Evolutionary conservation across 345 rosid species (phyloP).

Genomic region (Lepidium sativum): DNA sequence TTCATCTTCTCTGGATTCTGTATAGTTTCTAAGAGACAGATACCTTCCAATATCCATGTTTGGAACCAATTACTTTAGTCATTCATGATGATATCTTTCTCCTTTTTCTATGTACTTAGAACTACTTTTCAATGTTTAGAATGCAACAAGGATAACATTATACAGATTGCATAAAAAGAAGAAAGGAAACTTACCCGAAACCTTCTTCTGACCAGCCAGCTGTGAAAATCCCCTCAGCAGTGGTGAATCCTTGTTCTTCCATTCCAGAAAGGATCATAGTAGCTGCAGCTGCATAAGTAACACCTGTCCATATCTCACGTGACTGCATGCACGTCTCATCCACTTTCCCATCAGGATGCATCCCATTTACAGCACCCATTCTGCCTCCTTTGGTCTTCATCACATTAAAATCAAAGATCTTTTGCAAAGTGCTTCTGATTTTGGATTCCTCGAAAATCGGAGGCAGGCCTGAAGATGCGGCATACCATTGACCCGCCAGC

Average conservation of each 20-base stretch:
- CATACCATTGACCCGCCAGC: conserved; percentile 97
- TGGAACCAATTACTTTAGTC: background rate
- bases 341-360: conserved; percentile 95
- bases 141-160: background rate
- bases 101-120: too few species aligned
- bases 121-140: background rate
- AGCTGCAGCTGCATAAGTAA: conserved; percentile 91
- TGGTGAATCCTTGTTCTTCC: conserved; percentile 81
- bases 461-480: conserved; percentile 82
- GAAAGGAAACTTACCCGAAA: conserved; percentile 60
- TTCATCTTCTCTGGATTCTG: background rate
- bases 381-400: conserved; percentile 85
- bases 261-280: conserved; percentile 90
- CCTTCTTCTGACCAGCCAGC: conserved; percentile 99
- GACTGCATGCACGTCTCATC: conserved; percentile 99
- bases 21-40: background rate
- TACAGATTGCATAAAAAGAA: background rate
- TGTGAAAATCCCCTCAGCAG: conserved; percentile 86
- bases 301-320: conserved; percentile 99
- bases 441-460: conserved; percentile 76
- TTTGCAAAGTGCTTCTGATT: conserved; percentile 69
- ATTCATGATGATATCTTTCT: background rate
- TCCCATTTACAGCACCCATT: conserved; percentile 98
- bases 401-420: conserved; percentile 82
- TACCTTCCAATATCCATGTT: background rate